Percentiles rank a stretch among this genome's conserved stretches.
phyloP scores from a whole-genome alignment of 306 rosid genomes.

The Astragalus glycyphyllos region DNA sequence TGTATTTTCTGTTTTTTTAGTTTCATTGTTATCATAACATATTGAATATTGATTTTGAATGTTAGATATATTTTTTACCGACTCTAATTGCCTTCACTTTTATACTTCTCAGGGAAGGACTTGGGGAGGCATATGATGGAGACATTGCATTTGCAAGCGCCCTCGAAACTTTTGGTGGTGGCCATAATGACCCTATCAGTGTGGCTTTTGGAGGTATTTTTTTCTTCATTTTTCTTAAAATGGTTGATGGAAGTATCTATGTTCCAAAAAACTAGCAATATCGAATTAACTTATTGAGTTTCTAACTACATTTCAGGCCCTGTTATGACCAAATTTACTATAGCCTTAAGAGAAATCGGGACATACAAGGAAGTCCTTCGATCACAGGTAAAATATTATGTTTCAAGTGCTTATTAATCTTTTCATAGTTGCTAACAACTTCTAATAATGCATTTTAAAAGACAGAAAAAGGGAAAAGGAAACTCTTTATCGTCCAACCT shows the following conservation, averaged over 20 bases:
- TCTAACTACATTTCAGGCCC: slow-evolving; percentile 67
- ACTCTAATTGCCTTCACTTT: slow-evolving; percentile 42
- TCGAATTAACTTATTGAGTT: slow-evolving; percentile 37
- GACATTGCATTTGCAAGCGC: slow-evolving; percentile 99
- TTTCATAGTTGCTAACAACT: slow-evolving; percentile 28
- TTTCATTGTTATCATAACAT: slow-evolving; percentile 24
- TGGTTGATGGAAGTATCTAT: slow-evolving; percentile 22
- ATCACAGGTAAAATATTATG: slow-evolving; percentile 74
- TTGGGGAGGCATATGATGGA: slow-evolving; percentile 98
- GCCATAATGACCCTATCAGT: slow-evolving; percentile 98
- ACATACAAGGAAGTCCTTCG: slow-evolving; percentile 99
- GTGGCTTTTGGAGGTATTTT: slow-evolving; percentile 95
- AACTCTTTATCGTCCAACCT: background rate
- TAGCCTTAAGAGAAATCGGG: slow-evolving; percentile 97
- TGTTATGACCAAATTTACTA: slow-evolving; percentile 98
- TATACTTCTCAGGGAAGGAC: slow-evolving; percentile 83
- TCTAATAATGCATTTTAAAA: slow-evolving; percentile 32
- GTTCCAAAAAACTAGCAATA: background rate
- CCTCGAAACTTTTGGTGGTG: slow-evolving; percentile 95
- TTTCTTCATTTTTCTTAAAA: slow-evolving; percentile 7
- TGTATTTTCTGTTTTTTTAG: background rate
- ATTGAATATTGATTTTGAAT: slow-evolving; percentile 40
- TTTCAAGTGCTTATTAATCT: slow-evolving; percentile 28
- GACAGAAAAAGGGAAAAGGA: background rate
- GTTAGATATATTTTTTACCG: slow-evolving; percentile 32